Conservation (phyloP, 805 yeast species). For the Sungouiozyma intestinalis region DNA sequence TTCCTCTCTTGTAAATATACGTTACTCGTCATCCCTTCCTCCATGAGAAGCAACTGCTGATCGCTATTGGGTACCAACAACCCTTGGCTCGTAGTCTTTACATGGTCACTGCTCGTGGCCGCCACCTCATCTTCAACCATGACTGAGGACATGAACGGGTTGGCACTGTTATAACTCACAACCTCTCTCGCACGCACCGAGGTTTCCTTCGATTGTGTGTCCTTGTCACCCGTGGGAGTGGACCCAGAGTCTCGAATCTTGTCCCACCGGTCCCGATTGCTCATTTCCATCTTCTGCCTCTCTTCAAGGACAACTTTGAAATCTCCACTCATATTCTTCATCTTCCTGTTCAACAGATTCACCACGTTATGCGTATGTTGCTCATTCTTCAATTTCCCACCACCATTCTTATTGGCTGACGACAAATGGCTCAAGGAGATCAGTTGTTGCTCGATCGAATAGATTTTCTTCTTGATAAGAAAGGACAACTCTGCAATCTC, state of each 20-base stretch:
- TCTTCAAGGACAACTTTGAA: slow-evolving; percentile 83
- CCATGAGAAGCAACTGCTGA: slow-evolving; percentile 69
- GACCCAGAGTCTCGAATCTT: slow-evolving; percentile 35
- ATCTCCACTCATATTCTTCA: slow-evolving; percentile 85
- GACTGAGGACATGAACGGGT: slow-evolving; percentile 33
- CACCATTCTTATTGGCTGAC: slow-evolving; percentile 39
- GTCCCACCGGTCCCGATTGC: slow-evolving; percentile 72
- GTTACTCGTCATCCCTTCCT: slow-evolving; percentile 51
- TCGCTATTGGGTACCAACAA: slow-evolving; percentile 45
- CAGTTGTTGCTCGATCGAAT: slow-evolving; percentile 68
- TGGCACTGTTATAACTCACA: slow-evolving; percentile 26
- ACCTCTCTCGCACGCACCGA: slow-evolving; percentile 1
- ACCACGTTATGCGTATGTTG: slow-evolving; percentile 78
- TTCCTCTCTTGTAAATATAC: slow-evolving; percentile 74
- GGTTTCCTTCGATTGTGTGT: background rate
- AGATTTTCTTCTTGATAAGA: slow-evolving; percentile 41
- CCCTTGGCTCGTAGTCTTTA: slow-evolving; percentile 34
- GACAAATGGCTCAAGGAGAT: slow-evolving; percentile 61
- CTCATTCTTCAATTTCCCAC: slow-evolving; percentile 29
- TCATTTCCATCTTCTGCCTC: slow-evolving; percentile 75
- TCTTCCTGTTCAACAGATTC: slow-evolving; percentile 74
- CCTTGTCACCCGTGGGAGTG: slow-evolving; percentile 25
- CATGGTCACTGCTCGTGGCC: slow-evolving; percentile 1
- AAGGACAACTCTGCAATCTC: slow-evolving; percentile 89
- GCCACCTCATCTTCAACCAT: slow-evolving; percentile 17